phyloP scores from a whole-genome alignment of 352 stramenopile genomes.

The Stramenopiles sp. region DNA sequence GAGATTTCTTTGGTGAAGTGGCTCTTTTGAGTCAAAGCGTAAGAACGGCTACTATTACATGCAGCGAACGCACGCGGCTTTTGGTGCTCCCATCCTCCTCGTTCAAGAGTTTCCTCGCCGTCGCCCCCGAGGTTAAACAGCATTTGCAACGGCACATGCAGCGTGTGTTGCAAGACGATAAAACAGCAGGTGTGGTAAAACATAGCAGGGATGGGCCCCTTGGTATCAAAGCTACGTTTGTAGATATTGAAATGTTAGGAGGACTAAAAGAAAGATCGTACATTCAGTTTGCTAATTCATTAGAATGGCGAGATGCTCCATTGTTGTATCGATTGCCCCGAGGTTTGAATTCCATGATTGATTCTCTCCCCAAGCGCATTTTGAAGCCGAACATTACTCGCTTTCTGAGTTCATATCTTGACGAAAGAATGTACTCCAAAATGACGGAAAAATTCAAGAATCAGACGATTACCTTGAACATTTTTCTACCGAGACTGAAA shows the following conservation, averaged over 20 bases:
- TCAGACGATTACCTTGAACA: neutral
- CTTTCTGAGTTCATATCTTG: neutral
- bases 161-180: neutral
- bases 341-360: neutral
- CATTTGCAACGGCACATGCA: neutral
- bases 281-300: neutral
- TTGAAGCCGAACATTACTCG: neutral
- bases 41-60: neutral
- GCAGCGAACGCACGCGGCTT: neutral
- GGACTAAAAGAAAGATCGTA: neutral
- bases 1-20: neutral
- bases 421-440: neutral
- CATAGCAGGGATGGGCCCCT: no score
- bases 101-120: neutral
- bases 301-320: neutral
- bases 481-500: neutral
- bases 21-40: neutral
- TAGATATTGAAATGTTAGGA: neutral
- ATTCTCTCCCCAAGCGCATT: neutral
- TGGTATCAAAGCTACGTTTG: no score
- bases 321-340: neutral
- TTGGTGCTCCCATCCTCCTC: neutral
- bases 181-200: no score
- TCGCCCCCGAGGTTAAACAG: neutral
- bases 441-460: neutral